These are phyloP conservation scores for Geranium brycei DNA, from an alignment of 345 rosid species.

Conservation along the genomic window DNA sequence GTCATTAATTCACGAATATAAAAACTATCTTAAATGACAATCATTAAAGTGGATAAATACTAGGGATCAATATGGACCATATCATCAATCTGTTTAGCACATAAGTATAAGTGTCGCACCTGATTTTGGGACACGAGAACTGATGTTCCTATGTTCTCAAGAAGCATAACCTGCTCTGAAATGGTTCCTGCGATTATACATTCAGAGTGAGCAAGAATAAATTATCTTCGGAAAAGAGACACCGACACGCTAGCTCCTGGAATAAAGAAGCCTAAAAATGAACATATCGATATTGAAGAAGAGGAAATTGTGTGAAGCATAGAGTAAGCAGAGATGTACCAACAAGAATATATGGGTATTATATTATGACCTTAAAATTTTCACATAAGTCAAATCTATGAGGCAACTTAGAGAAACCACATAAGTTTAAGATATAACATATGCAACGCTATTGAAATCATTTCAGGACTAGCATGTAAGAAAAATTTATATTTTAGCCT, in stretches of 20 bases:
- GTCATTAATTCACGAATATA: neutral
- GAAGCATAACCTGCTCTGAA: conserved; percentile 94
- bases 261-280: neutral
- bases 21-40: neutral
- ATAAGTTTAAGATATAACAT: neutral
- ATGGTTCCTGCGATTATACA: conserved; percentile 37
- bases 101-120: conserved; percentile 23
- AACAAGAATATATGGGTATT: neutral
- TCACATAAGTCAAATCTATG: neutral
- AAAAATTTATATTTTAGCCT: neutral
- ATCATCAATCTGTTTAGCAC: neutral
- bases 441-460: neutral
- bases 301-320: no score
- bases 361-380: neutral
- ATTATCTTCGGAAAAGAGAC: neutral
- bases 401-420: neutral
- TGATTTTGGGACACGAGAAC: conserved; percentile 82
- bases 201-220: conserved; percentile 8
- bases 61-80: neutral
- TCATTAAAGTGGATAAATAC: neutral
- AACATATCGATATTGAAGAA: neutral
- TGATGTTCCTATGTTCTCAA: conserved; percentile 95
- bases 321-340: neutral
- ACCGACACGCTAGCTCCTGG: neutral
- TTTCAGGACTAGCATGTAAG: neutral